Conservation (phyloP, 2,329 filamentous ascomycete species). For the Hymenoscyphus fructigenus region DNA sequence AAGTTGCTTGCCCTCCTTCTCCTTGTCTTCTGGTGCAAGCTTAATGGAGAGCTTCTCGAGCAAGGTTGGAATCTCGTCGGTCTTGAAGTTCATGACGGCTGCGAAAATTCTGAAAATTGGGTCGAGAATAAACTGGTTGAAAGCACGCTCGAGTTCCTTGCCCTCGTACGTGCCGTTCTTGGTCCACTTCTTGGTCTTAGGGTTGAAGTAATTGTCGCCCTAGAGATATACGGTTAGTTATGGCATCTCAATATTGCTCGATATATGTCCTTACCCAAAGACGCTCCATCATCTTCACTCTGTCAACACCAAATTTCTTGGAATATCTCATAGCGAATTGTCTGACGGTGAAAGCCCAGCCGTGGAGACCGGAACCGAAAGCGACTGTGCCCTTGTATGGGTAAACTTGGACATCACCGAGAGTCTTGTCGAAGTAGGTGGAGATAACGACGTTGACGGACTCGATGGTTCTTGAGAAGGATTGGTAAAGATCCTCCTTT, state of each 20-base stretch:
- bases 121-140: constrained; percentile 99
- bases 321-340: constrained; percentile 95
- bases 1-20: constrained; percentile 95
- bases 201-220: constrained; percentile 99
- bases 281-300: constrained; percentile 99
- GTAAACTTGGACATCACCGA: constrained; percentile 98
- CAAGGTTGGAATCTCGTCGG: constrained; percentile 80
- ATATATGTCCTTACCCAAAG: constrained; percentile 71
- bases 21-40: constrained; percentile 80
- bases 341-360: constrained; percentile 98
- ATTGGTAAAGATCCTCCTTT: constrained; percentile 99
- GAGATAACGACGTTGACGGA: constrained; percentile 99
- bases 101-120: constrained; percentile 99
- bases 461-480: constrained; percentile 99
- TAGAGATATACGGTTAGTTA: constrained; percentile 35
- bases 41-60: constrained; percentile 95
- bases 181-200: constrained; percentile 99
- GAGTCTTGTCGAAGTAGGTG: constrained; percentile 94
- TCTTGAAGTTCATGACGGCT: constrained; percentile 98
- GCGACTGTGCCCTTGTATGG: constrained; percentile 96
- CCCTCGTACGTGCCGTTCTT: constrained; percentile 81
- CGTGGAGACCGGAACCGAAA: constrained; percentile 99
- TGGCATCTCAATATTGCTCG: background rate
- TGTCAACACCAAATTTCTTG: constrained; percentile 99
- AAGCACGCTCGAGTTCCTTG: constrained; percentile 91